These are phyloP conservation scores for Clavispora vitiphila DNA, from an alignment of 805 yeast genomes.

Conservation along the genomic window DNA sequence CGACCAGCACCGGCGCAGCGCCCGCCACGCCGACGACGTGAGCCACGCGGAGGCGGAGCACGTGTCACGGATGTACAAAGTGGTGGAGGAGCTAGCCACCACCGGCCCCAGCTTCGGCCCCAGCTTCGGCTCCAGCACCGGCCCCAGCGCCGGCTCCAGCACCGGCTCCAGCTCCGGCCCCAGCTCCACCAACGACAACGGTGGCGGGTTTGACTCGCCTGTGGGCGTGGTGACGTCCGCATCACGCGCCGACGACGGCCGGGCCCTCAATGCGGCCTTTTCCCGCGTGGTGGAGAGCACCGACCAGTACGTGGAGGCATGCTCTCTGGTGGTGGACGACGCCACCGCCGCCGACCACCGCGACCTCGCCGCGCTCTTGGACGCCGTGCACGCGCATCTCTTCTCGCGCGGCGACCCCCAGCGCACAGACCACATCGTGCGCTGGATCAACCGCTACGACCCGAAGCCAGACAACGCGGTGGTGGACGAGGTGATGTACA, in stretches of 20 bases:
- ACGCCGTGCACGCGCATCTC: constrained; percentile 51
- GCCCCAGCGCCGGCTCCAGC: too few relatives aligned
- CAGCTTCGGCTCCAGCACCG: too few relatives aligned
- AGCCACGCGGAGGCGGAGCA: constrained; percentile 42
- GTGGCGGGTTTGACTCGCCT: too few relatives aligned
- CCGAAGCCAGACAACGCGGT: constrained; percentile 56
- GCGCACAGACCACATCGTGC: constrained; percentile 41
- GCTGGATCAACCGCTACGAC: constrained; percentile 69
- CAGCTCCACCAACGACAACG: constrained; percentile 9
- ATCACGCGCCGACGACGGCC: too few relatives aligned
- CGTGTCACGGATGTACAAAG: constrained; percentile 46
- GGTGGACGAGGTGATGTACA: constrained; percentile 42
- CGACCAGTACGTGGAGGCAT: constrained; percentile 22
- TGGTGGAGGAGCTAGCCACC: constrained; percentile 37
- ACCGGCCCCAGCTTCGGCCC: constrained; percentile 2
- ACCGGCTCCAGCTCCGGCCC: constrained; percentile 6
- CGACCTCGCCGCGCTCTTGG: constrained; percentile 48
- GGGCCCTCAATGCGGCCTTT: constrained; percentile 21
- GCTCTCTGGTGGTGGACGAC: constrained; percentile 15
- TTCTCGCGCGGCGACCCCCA: constrained; percentile 35
- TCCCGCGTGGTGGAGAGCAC: constrained; percentile 25
- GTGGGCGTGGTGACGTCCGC: too few relatives aligned
- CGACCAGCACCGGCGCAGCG: constrained; percentile 33
- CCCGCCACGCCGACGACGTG: constrained; percentile 36
- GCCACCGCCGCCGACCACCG: constrained; percentile 21